Percentiles rank a stretch among this genome's conserved stretches.
Conservation (phyloP, 768 basidiomycete species). For the Suillus discolor region DNA sequence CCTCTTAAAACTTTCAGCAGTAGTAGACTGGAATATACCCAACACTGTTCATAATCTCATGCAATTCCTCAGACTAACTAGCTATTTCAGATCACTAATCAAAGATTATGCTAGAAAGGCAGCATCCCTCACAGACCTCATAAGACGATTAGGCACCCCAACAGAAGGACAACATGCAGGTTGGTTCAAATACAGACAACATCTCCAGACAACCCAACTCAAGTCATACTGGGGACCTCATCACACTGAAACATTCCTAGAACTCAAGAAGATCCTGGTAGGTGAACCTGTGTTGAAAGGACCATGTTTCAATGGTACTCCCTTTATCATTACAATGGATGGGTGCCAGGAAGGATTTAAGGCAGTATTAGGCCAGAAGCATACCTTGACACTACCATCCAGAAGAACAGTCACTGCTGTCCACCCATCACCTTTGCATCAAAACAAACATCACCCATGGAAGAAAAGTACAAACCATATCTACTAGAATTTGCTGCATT, state of each 20-base stretch:
- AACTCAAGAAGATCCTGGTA: constrained; percentile 32
- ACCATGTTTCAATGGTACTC: constrained; percentile 33
- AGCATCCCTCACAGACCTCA: too few species aligned
- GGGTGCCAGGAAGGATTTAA: constrained; percentile 37
- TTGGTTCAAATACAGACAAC: too few species aligned
- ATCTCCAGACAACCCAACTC: fast-evolving
- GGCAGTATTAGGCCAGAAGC: constrained; percentile 28
- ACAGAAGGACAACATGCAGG: too few species aligned
- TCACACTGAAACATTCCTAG: constrained; percentile 27
- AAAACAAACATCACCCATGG: constrained; percentile 32
- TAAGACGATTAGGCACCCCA: too few species aligned
- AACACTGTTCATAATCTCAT: too few species aligned
- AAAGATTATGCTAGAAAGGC: too few species aligned
- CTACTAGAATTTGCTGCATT: constrained; percentile 39
- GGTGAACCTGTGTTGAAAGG: constrained; percentile 35
- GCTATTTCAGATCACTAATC: too few species aligned
- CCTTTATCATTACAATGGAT: constrained; percentile 39
- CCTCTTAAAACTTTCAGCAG: too few species aligned
- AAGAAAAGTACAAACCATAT: constrained; percentile 37
- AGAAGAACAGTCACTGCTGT: constrained; percentile 18
- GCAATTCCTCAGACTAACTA: too few species aligned
- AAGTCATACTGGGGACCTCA: background rate
- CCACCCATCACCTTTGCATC: constrained; percentile 30
- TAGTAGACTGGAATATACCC: too few species aligned
- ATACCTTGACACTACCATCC: constrained; percentile 16